phyloP scores from a whole-genome alignment of 2,329 filamentous ascomycete genomes.

The Pseudogymnoascus sp. region DNA sequence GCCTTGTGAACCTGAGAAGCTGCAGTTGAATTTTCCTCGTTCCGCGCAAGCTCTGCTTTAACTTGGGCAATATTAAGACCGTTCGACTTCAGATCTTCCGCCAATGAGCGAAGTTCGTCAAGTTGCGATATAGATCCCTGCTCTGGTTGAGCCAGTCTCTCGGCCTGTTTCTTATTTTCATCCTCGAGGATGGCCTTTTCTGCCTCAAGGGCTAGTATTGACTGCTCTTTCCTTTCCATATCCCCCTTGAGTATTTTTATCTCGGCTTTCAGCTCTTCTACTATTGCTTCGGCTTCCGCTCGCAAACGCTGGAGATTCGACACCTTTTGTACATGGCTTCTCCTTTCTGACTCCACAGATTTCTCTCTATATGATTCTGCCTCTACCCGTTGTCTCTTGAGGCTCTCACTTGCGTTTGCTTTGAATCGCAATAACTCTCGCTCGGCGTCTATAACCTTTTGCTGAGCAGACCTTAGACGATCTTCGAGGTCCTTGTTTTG shows the following conservation, averaged over 20 bases:
- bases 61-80: neutral
- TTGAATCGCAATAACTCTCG: neutral
- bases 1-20: neutral
- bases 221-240: neutral
- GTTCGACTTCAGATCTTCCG: neutral
- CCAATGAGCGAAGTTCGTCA: neutral
- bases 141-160: neutral
- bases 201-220: neutral
- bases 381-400: neutral
- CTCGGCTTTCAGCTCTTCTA: neutral
- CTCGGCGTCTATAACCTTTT: neutral
- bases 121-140: neutral
- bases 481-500: neutral
- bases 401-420: neutral
- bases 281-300: neutral
- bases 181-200: neutral
- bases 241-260: neutral
- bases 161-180: neutral
- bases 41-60: neutral
- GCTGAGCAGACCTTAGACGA: neutral
- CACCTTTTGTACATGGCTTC: neutral
- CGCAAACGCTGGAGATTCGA: neutral
- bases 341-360: neutral
- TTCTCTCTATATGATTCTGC: neutral
- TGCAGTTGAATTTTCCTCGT: neutral